phyloP scores from a whole-genome alignment of 2,329 filamentous ascomycete genomes.

The Pseudogymnoascus sp. region DNA sequence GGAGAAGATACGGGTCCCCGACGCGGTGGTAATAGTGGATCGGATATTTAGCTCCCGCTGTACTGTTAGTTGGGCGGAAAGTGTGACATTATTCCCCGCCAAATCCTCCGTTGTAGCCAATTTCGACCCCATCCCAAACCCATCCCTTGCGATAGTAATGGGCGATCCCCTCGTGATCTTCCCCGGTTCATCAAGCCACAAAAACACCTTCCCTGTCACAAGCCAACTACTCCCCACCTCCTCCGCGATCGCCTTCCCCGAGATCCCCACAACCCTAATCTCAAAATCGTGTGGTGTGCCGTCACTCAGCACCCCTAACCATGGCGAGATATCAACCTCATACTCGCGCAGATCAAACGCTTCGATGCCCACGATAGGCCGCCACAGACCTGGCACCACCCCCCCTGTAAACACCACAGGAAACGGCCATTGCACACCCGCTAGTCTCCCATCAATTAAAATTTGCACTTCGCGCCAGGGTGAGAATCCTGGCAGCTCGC shows the following conservation, averaged over 20 bases:
- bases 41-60: conserved; percentile 45
- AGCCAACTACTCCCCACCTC: conserved; percentile 62
- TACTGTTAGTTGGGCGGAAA: conserved; percentile 51
- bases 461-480: conserved; percentile 74
- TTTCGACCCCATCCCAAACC: conserved; percentile 41
- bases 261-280: conserved; percentile 57
- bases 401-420: conserved; percentile 78
- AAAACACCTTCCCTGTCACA: conserved; percentile 69
- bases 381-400: conserved; percentile 66
- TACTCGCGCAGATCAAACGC: conserved; percentile 72
- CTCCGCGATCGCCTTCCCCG: conserved; percentile 38
- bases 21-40: conserved; percentile 42
- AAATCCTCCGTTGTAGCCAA: conserved; percentile 37
- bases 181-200: conserved; percentile 54
- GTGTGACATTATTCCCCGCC: conserved; percentile 48
- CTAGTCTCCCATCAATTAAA: conserved; percentile 61
- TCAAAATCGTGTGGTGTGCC: conserved; percentile 56
- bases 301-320: conserved; percentile 61
- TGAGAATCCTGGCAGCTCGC: conserved; percentile 55
- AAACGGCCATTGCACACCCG: conserved; percentile 73
- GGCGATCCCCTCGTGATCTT: conserved; percentile 43
- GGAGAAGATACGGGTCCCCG: conserved; percentile 31
- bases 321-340: conserved; percentile 75
- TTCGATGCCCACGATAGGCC: conserved; percentile 69
- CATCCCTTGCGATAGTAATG: conserved; percentile 26